A percentile compares a stretch with the other conserved stretches of the same genome.
Evolutionary conservation across 306 rosid genomes (phyloP).

Genomic region (Hippophae tibetana): DNA sequence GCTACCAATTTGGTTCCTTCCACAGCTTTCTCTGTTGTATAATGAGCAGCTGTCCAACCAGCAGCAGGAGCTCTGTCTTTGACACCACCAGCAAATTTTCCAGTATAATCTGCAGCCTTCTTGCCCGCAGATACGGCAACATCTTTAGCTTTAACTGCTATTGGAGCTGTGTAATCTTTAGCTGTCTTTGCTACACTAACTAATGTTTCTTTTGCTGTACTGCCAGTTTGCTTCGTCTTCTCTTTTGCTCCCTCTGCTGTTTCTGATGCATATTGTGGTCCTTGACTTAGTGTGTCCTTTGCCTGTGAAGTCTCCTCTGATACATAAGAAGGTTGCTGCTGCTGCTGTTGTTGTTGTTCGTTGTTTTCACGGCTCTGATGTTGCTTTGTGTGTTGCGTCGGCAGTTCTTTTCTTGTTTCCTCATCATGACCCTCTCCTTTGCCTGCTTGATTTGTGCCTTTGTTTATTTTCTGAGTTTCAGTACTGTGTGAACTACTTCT

Average conservation of each 20-base stretch:
- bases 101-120: slow-evolving; percentile 27
- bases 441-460: not conserved
- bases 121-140: slow-evolving; percentile 22
- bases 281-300: slow-evolving; percentile 5
- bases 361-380: not conserved
- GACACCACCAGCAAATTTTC: slow-evolving; percentile 34
- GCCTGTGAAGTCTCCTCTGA: slow-evolving; percentile 17
- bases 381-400: not conserved
- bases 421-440: slow-evolving; percentile 4
- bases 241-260: slow-evolving; percentile 19
- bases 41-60: slow-evolving; percentile 65
- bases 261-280: slow-evolving; percentile 12
- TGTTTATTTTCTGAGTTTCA: no score
- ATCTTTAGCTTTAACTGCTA: slow-evolving; percentile 23
- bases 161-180: slow-evolving; percentile 27
- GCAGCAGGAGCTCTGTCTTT: slow-evolving; percentile 49
- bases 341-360: slow-evolving; percentile 6
- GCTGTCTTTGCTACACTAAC: slow-evolving; percentile 6
- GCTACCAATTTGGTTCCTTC: slow-evolving; percentile 50
- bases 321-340: slow-evolving; percentile 18
- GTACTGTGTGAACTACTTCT: not conserved
- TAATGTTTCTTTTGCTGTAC: slow-evolving; percentile 23
- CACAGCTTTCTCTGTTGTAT: slow-evolving; percentile 39
- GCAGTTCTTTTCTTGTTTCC: slow-evolving; percentile 1
- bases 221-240: slow-evolving; percentile 32